A percentile compares a stretch with the other conserved stretches of the same genome.
Evolutionary conservation across 441 rosid genomes (phyloP).

Genomic region (Populus hybrid): DNA sequence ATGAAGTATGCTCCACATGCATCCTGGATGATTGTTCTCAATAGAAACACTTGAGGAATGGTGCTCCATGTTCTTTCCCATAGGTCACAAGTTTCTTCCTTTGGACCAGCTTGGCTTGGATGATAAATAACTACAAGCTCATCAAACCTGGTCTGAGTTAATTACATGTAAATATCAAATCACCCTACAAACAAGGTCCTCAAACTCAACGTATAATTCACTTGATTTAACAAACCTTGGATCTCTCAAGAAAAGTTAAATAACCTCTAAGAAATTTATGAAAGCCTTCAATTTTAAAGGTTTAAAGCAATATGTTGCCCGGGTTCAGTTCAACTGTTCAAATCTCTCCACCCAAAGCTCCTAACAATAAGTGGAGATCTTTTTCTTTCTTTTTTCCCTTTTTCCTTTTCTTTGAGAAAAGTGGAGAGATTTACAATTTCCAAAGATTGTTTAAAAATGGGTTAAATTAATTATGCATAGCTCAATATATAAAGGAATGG

Average conservation of each 20-base stretch:
- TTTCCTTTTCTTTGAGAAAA: background rate
- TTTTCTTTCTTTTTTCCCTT: background rate
- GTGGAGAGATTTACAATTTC: background rate
- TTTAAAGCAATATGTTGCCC: background rate
- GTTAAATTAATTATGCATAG: background rate
- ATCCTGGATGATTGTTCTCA: conserved; percentile 39
- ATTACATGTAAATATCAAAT: conserved; percentile 1
- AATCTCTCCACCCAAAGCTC: background rate
- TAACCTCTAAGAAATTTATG: background rate
- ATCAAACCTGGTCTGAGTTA: conserved; percentile 30
- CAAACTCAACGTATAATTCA: background rate
- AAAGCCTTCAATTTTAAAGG: background rate
- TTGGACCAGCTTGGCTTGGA: background rate
- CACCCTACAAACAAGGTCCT: background rate
- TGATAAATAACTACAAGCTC: conserved; percentile 15
- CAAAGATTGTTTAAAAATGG: background rate
- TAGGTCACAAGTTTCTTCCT: conserved; percentile 12
- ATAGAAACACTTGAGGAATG: conserved; percentile 24
- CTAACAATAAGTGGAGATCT: background rate
- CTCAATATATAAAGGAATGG: background rate
- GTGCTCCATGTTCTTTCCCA: conserved; percentile 44
- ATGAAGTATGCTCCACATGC: conserved; percentile 71
- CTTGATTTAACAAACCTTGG: too few species aligned
- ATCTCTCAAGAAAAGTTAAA: background rate
- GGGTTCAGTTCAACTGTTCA: background rate